Evolutionary conservation across 2,329 filamentous ascomycete genomes (phyloP), one percentile per base, ranked within the genome.

Genomic region (Nemania sp.): DNA sequence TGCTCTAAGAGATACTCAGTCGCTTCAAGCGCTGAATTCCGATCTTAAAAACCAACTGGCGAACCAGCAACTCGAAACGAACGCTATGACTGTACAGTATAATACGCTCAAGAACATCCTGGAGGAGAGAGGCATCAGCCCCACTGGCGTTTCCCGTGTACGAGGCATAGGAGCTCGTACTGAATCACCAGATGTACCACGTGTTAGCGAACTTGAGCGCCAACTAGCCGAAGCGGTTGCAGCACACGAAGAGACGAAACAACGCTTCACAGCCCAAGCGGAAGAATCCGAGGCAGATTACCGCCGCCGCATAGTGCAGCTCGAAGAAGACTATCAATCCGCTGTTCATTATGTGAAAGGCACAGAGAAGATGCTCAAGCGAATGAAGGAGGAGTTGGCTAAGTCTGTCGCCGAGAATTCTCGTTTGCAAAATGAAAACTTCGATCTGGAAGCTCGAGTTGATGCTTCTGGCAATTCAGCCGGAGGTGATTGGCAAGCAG

Each of bases 321-420:
- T 99, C 26, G 92, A 97, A 73, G 96, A 92, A 69, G 94, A 99
- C 71, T 97, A 99, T 70, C 91, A 97, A 72, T 96, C 94, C 36
- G 93, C 94, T 14, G 92, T 97, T 44, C 94, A 97, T 72, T 99
- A 99, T 68, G 90, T 99, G 63, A 95, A 96, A 73, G 94, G 94
- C 54, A 97, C 94, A 1, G 94, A 99, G 74, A 97, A 97, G 81
- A 97, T 99, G 91, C 83, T 99, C 43, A 92, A 94, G 73, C 93
- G 95, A 72, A 93, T 99, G 80, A 97, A 97, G 77, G 91, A 97
- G 66, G 94, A 99, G 74, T 80, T 99, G n/a, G 81, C 88, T 49
- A 90, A 91, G 53, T 94, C 95, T 75, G 97, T 97, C 80, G 75
- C 84, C 11, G 89, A 94, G 57, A 97, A 97, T 66, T 77, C 80